Conservation (phyloP, 768 basidiomycete species). For the Guyanaporus albipodus region DNA sequence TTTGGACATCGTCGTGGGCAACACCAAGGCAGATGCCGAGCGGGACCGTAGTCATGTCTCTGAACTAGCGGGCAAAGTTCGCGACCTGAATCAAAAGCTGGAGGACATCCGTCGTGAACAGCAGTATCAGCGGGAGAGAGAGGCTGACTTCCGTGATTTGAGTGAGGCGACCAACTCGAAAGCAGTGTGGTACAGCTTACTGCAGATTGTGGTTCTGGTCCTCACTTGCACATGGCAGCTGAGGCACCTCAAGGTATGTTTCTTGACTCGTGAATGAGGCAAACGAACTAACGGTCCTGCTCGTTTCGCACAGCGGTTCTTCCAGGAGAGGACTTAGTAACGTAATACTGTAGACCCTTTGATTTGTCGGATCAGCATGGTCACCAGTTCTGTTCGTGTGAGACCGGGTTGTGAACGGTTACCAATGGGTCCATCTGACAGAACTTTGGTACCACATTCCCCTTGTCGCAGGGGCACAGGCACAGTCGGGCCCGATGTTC, state of each 20-base stretch:
- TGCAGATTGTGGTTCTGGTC: slow-evolving; percentile 81
- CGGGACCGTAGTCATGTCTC: slow-evolving; percentile 84
- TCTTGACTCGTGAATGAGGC: background rate
- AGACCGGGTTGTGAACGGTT: background rate
- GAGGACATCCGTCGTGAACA: slow-evolving; percentile 94
- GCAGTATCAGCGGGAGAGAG: slow-evolving; percentile 95
- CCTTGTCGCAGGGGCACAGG: background rate
- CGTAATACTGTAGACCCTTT: slow-evolving; percentile 6
- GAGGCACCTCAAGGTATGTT: slow-evolving; percentile 76
- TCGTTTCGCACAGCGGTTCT: slow-evolving; percentile 57
- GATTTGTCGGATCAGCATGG: slow-evolving; percentile 2
- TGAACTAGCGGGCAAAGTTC: slow-evolving; percentile 75
- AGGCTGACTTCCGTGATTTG: slow-evolving; percentile 82
- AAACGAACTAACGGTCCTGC: background rate
- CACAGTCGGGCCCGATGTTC: background rate
- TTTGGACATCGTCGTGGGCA: slow-evolving; percentile 91
- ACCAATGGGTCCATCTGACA: too few relatives aligned
- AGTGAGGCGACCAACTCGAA: slow-evolving; percentile 88
- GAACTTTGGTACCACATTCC: slow-evolving; percentile 12
- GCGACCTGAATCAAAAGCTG: slow-evolving; percentile 90
- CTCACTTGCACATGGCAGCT: slow-evolving; percentile 91
- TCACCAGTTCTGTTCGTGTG: background rate
- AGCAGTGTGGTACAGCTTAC: slow-evolving; percentile 92
- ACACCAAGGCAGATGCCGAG: slow-evolving; percentile 80
- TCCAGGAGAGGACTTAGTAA: slow-evolving; percentile 69